A percentile compares a stretch with the other conserved stretches of the same genome.
Conservation (phyloP, 257 asterid species). For the Solanum medicagineum region DNA sequence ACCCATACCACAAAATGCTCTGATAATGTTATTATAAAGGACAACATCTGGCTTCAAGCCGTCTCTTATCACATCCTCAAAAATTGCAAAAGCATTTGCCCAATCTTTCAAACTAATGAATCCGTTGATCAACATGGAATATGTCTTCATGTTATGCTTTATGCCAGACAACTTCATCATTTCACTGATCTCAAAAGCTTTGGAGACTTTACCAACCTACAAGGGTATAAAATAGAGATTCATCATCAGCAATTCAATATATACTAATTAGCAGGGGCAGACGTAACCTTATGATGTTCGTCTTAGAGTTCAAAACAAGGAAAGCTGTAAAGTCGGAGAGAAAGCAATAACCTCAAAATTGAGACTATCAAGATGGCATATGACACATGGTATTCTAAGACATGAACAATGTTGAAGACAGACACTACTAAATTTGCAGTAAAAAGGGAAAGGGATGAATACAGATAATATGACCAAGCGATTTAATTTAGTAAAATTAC, state of each 20-base stretch:
- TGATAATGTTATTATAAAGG: constrained; percentile 77
- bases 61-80: constrained; percentile 72
- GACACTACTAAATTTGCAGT: not conserved
- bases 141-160: constrained; percentile 85
- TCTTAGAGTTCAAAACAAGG: not conserved
- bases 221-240: not conserved
- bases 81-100: constrained; percentile 94
- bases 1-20: constrained; percentile 95
- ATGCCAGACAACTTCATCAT: constrained; percentile 67
- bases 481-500: not conserved
- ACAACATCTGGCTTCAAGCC: constrained; percentile 84
- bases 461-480: not conserved
- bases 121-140: constrained; percentile 94
- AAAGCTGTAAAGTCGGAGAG: not conserved
- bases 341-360: not conserved
- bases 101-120: constrained; percentile 76
- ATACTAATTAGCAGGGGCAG: not conserved
- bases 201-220: constrained; percentile 69
- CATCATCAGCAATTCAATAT: not conserved
- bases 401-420: not conserved
- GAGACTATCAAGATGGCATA: not conserved
- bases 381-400: not conserved
- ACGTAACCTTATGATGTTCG: not conserved
- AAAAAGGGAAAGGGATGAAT: not conserved
- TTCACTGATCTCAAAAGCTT: constrained; percentile 79